These are phyloP conservation scores for Ogataea neopini DNA, from an alignment of 805 yeast species.

Conservation along the genomic window DNA sequence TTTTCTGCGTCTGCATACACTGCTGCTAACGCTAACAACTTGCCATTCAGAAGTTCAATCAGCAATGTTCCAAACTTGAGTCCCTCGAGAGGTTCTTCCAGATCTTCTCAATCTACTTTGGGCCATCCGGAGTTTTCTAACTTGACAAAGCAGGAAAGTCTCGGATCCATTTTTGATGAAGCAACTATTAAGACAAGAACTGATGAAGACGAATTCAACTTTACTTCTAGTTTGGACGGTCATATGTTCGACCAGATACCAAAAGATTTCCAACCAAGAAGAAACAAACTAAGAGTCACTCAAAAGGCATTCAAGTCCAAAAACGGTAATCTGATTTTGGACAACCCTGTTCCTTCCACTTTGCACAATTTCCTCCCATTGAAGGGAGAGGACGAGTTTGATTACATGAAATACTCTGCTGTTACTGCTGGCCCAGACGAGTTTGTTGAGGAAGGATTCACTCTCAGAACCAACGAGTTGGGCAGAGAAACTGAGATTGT, in stretches of 20 bases:
- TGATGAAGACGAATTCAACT: conserved; percentile 23
- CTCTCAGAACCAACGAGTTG: conserved; percentile 79
- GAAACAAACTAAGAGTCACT: conserved; percentile 36
- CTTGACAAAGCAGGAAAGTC: conserved; percentile 18
- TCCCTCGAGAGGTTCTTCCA: conserved; percentile 29
- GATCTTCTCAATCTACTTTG: conserved; percentile 25
- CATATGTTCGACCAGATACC: conserved; percentile 35
- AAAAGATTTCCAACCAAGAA: conserved; percentile 38
- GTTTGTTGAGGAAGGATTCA: conserved; percentile 76
- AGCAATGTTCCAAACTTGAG: conserved; percentile 22
- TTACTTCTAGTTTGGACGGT: conserved; percentile 32
- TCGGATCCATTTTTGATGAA: conserved; percentile 20
- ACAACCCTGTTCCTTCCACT: conserved; percentile 93
- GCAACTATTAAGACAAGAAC: conserved; percentile 20
- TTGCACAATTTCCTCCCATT: conserved; percentile 81
- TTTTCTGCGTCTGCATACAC: conserved; percentile 64
- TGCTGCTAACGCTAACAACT: conserved; percentile 46
- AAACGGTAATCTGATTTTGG: conserved; percentile 82
- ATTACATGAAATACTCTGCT: conserved; percentile 96
- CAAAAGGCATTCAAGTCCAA: conserved; percentile 72
- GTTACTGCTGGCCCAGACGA: conserved; percentile 93
- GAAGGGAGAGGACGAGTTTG: conserved; percentile 88
- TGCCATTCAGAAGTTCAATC: conserved; percentile 20
- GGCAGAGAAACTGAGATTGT: conserved; percentile 91
- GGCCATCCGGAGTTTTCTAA: conserved; percentile 1